These are phyloP conservation scores for Kwoniella europaea DNA, from an alignment of 768 basidiomycete genomes.

Conservation along the genomic window DNA sequence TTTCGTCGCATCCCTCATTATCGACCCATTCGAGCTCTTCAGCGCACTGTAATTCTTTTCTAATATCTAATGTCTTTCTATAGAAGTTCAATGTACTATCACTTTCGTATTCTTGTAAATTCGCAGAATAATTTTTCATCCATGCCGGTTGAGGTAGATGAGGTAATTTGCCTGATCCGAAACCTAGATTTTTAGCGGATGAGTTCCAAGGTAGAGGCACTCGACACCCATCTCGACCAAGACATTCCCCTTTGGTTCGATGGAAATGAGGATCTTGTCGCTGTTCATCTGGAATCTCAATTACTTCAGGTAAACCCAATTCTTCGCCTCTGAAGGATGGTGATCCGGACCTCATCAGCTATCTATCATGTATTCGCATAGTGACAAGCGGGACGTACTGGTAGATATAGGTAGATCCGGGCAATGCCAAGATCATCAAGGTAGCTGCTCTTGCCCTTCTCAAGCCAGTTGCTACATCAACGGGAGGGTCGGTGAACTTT, in stretches of 20 bases:
- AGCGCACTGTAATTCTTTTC: conserved; percentile 28
- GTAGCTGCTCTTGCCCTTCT: conserved; percentile 43
- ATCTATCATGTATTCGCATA: too few relatives aligned
- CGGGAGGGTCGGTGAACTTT: conserved; percentile 24
- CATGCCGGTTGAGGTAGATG: conserved; percentile 43
- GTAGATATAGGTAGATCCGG: conserved; percentile 49
- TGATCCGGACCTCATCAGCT: too few relatives aligned
- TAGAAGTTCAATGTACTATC: conserved; percentile 41
- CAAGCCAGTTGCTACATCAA: conserved; percentile 34
- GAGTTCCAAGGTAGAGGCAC: conserved; percentile 46
- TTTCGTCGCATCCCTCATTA: not conserved
- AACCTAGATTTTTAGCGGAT: conserved; percentile 35
- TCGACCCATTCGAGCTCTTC: conserved; percentile 45
- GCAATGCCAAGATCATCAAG: conserved; percentile 46
- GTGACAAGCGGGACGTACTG: too few relatives aligned
- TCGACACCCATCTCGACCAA: conserved; percentile 51
- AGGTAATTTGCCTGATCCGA: conserved; percentile 28
- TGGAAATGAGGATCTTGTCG: conserved; percentile 50
- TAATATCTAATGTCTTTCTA: conserved; percentile 29
- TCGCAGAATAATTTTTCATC: conserved; percentile 33
- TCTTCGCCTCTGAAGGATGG: conserved; percentile 54
- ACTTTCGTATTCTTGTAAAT: conserved; percentile 17
- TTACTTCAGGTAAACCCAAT: conserved; percentile 47
- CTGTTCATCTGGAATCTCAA: conserved; percentile 35
- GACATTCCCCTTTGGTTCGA: conserved; percentile 38